Evolutionary conservation across 352 stramenopile species (phyloP).

Genomic region (Pythium scleroteichum): DNA sequence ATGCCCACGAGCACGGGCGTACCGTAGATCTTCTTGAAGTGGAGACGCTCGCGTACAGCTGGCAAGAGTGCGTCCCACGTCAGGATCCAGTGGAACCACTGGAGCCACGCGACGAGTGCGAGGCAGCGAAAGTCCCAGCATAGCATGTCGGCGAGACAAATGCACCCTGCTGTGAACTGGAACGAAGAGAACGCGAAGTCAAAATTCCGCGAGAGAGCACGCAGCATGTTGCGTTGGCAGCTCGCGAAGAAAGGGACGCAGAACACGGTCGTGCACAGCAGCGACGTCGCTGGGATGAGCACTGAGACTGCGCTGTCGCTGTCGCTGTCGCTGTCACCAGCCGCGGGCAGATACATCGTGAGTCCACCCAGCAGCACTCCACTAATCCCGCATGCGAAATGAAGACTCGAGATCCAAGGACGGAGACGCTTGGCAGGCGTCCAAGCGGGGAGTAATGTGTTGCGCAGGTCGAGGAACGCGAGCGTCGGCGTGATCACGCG

Average conservation of each 20-base stretch:
- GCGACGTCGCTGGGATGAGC: background rate
- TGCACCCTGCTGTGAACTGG: background rate
- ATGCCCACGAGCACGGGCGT: slow-evolving; percentile 7
- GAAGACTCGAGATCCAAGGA: no score
- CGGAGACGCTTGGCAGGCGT: slow-evolving; percentile 1
- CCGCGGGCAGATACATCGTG: no score
- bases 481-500: slow-evolving; percentile 17
- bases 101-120: background rate
- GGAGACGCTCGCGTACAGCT: background rate
- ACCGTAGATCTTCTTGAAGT: slow-evolving; percentile 2
- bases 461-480: slow-evolving; percentile 16
- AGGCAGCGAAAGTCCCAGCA: background rate
- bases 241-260: background rate
- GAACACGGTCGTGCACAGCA: slow-evolving; percentile 3
- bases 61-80: slow-evolving; percentile 4
- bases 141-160: slow-evolving; percentile 6
- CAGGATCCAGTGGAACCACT: slow-evolving; percentile 16
- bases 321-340: no score
- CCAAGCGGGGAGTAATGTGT: slow-evolving; percentile 2
- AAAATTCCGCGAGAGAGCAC: slow-evolving; percentile 4
- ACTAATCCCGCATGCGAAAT: no score
- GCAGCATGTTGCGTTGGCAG: slow-evolving; percentile 15
- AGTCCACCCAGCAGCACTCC: no score
- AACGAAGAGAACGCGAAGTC: slow-evolving; percentile 11
- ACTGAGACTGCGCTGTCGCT: background rate